Evolutionary conservation across 352 stramenopile genomes (phyloP).

Genomic region (Globisporangium nagaii): DNA sequence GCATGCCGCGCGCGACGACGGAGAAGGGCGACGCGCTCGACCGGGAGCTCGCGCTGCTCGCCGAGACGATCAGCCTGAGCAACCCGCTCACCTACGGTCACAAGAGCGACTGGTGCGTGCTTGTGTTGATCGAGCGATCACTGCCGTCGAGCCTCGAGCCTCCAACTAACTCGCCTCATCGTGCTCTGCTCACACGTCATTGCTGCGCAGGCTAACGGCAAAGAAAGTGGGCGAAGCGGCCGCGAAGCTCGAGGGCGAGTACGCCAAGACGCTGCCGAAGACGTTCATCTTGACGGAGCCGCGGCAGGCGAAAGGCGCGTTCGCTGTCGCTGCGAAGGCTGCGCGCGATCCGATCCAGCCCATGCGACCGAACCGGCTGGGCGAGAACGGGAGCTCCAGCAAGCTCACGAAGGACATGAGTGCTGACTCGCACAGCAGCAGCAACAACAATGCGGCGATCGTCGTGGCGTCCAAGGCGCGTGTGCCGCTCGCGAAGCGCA

Average conservation of each 20-base stretch:
- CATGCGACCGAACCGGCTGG: conserved; percentile 33
- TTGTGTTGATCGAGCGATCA: neutral
- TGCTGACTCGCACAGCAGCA: neutral
- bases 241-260: conserved; percentile 37
- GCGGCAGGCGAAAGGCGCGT: conserved; percentile 30
- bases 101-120: conserved; percentile 56
- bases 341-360: conserved; percentile 51
- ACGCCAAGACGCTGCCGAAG: conserved; percentile 45
- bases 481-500: conserved; percentile 64
- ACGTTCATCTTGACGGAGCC: conserved; percentile 68
- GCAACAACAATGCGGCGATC: conserved; percentile 10
- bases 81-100: conserved; percentile 77
- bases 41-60: conserved; percentile 57
- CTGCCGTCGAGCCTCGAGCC: too few species aligned
- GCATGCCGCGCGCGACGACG: conserved; percentile 2
- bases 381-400: conserved; percentile 28
- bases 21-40: conserved; percentile 48
- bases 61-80: conserved; percentile 70
- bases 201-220: conserved; percentile 39
- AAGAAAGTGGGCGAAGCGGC: conserved; percentile 26
- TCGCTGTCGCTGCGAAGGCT: conserved; percentile 38
- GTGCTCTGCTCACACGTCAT: neutral
- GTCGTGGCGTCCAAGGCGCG: conserved; percentile 17
- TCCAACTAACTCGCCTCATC: too few species aligned
- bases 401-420: neutral